Base-by-base conservation (phyloP, 2,329 filamentous ascomycete species). In the Fusarium setosum region DNA sequence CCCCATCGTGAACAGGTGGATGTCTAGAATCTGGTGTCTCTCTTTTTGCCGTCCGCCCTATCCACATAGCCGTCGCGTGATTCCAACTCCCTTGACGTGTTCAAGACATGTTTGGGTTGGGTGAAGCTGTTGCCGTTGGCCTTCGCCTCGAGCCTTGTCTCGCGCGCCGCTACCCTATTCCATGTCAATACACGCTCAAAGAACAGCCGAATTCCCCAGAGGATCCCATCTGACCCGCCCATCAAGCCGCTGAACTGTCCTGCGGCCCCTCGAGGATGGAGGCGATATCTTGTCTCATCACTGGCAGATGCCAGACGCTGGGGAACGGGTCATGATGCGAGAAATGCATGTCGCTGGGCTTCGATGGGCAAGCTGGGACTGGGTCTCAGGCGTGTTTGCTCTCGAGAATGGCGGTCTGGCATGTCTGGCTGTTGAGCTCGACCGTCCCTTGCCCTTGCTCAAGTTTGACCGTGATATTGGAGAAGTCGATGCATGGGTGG, bases 401-500 rank as follows among this genome's bases (percentile, higher is more conserved):
- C 49, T 49, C 40, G 55, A 60, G 68, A 72, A 65, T 66, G 61
- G 70, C 70, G 70, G 70, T 72, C 70, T 70, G 64, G 60, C 53
- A 34, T 68, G 54, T 52, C 47, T 65, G 37, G 31, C 23, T 12
- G 31, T 18, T 15, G 34, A 21, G 20, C 18, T 40, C 10, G 45
- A 29, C 26, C 12, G 9, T 29, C 20, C 49, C 49, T 26, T 45
- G 23, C 35, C 29, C 42, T 52, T 51, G 48, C 48, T 62, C 40
- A 53, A 45, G 35, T 6, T 60, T 63, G 42, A 49, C 59, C 58
- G 57, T 65, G 69, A 63, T 69, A 66, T 62, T 56, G 49, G 29
- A 50, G 41, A 51, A 51, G 54, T 24, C 38, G 24, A 53, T 61
- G 62, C 65, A 67, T 51, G 59, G 62, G 45, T 50, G 38, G 51